Evolutionary conservation across 2,329 filamentous ascomycete genomes (phyloP).

Genomic region (Ilyonectria sp.): DNA sequence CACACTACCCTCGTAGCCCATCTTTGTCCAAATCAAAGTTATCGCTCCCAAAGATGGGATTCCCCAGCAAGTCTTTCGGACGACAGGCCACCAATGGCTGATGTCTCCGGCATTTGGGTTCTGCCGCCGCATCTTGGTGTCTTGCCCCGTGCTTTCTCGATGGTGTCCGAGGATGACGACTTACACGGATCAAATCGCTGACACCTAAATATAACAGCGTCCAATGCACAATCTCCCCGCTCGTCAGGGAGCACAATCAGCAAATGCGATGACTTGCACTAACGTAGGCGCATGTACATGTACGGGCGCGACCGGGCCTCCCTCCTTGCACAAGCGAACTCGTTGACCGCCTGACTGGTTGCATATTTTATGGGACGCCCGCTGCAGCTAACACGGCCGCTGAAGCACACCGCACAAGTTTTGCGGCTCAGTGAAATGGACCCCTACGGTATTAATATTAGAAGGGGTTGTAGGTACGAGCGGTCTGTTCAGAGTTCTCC

Average conservation of each 20-base stretch:
- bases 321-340: constrained; percentile 41
- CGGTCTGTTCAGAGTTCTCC: constrained; percentile 27
- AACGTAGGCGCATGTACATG: constrained; percentile 37
- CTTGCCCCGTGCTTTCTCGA: constrained; percentile 45
- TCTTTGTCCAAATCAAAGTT: constrained; percentile 43
- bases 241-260: constrained; percentile 20
- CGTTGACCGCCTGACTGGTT: constrained; percentile 51
- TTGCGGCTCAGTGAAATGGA: constrained; percentile 47
- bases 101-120: constrained; percentile 36
- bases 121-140: constrained; percentile 30
- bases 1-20: constrained; percentile 36
- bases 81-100: constrained; percentile 40
- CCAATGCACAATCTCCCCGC: constrained; percentile 33
- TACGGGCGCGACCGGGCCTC: constrained; percentile 29
- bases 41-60: constrained; percentile 35
- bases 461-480: constrained; percentile 39
- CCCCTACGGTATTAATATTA: constrained; percentile 46
- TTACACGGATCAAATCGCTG: constrained; percentile 39
- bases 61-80: constrained; percentile 29
- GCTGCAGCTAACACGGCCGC: constrained; percentile 47
- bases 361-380: constrained; percentile 51
- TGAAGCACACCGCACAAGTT: constrained; percentile 50
- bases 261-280: constrained; percentile 40
- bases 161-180: constrained; percentile 34
- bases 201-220: constrained; percentile 31